Conservation (phyloP, 129 eudicot genomes). For the Saposhnikovia divaricata region DNA sequence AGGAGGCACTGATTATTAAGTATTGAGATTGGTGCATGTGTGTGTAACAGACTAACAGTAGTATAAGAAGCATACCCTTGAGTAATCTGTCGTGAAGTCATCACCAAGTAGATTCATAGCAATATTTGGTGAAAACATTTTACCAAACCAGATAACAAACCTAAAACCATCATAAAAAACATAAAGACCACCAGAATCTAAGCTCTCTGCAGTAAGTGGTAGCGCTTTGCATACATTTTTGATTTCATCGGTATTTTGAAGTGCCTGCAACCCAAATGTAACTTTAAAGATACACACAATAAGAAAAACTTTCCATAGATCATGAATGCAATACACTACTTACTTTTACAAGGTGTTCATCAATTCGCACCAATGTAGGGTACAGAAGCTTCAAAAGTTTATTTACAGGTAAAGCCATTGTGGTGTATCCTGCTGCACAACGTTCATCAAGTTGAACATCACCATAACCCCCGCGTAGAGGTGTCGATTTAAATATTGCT, state of each 20-base stretch:
- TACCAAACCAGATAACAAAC: slow-evolving; percentile 93
- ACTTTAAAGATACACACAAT: background rate
- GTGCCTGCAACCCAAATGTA: slow-evolving; percentile 22
- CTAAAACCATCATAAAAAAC: slow-evolving; percentile 89
- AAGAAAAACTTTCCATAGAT: background rate
- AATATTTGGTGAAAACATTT: slow-evolving; percentile 72
- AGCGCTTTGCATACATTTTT: slow-evolving; percentile 42
- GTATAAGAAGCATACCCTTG: slow-evolving; percentile 51
- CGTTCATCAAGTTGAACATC: slow-evolving; percentile 91
- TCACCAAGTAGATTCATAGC: slow-evolving; percentile 67
- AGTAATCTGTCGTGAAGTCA: slow-evolving; percentile 66
- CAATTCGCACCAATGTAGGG: slow-evolving; percentile 72
- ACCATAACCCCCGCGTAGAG: slow-evolving; percentile 89
- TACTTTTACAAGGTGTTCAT: slow-evolving; percentile 73
- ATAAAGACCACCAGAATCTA: slow-evolving; percentile 87
- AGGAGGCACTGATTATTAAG: background rate
- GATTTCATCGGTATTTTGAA: slow-evolving; percentile 37
- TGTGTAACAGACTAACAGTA: background rate
- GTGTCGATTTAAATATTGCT: slow-evolving; percentile 63
- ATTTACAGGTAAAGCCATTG: slow-evolving; percentile 95
- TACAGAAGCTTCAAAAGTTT: slow-evolving; percentile 71
- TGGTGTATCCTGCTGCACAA: slow-evolving; percentile 88
- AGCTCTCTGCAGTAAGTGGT: slow-evolving; percentile 79
- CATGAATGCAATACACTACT: slow-evolving; percentile 8
- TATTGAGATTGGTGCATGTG: background rate